phyloP scores from a whole-genome alignment of 345 rosid genomes.

The Citrus inodora region DNA sequence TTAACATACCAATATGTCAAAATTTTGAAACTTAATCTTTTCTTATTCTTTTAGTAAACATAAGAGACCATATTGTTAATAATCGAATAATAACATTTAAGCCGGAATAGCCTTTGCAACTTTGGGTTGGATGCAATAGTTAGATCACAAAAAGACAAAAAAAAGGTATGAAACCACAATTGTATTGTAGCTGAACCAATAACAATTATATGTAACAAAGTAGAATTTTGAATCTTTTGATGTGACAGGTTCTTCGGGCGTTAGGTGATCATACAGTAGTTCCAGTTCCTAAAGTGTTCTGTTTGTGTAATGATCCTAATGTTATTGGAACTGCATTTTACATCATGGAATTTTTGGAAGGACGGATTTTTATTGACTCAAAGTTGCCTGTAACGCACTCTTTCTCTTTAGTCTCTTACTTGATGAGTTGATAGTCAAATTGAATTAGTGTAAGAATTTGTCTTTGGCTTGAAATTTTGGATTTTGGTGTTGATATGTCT shows the following conservation, averaged over 20 bases:
- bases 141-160: no score
- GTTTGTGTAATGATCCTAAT: constrained; percentile 63
- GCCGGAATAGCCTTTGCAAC: no score
- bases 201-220: no score
- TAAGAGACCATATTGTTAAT: no score
- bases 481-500: constrained; percentile 18
- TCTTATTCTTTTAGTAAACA: no score
- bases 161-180: no score
- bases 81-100: no score
- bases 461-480: background rate
- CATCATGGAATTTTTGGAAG: constrained; percentile 96
- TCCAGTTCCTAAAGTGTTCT: constrained; percentile 83
- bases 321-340: constrained; percentile 88
- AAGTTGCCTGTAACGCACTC: constrained; percentile 47
- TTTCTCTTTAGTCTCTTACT: background rate
- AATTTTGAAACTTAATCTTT: no score
- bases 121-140: no score
- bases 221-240: background rate
- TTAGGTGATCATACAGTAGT: constrained; percentile 73
- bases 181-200: no score
- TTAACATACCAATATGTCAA: no score
- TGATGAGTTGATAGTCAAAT: background rate
- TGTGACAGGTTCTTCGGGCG: constrained; percentile 66
- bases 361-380: constrained; percentile 76
- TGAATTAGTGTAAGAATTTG: background rate